Percentiles rank a stretch among this genome's conserved stretches.
These are phyloP conservation scores for Neurospora sp. DNA, from an alignment of 495 filamentous ascomycete genomes.

Conservation along the genomic window DNA sequence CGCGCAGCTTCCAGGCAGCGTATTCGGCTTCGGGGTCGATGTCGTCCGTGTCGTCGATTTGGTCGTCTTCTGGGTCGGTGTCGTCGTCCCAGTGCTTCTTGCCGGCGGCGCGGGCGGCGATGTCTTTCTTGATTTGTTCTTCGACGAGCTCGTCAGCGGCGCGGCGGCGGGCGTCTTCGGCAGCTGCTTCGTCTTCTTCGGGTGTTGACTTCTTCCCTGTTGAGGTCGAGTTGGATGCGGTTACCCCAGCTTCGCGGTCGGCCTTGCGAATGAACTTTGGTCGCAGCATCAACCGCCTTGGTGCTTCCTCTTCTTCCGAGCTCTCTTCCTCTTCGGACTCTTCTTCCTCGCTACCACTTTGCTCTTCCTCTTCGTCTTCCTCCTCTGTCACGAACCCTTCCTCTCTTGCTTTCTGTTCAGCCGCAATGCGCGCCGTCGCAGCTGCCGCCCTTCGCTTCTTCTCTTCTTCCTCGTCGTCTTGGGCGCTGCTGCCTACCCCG, in stretches of 20 bases:
- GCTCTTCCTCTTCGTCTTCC: slow-evolving; percentile 23
- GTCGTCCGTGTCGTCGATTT: slow-evolving; percentile 80
- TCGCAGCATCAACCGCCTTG: slow-evolving; percentile 63
- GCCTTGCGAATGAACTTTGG: slow-evolving; percentile 89
- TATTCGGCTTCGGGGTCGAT: slow-evolving; percentile 82
- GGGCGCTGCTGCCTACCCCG: slow-evolving; percentile 15
- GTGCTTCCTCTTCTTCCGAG: slow-evolving; percentile 53
- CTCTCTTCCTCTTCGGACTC: slow-evolving; percentile 23
- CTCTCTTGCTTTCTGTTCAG: slow-evolving; percentile 46
- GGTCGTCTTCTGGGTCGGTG: slow-evolving; percentile 57
- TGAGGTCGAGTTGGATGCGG: slow-evolving; percentile 4
- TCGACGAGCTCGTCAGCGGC: slow-evolving; percentile 72
- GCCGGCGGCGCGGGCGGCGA: slow-evolving; percentile 61
- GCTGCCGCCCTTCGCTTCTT: slow-evolving; percentile 29
- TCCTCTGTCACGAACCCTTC: slow-evolving; percentile 68
- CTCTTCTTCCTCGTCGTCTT: slow-evolving; percentile 38
- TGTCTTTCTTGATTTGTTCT: slow-evolving; percentile 72
- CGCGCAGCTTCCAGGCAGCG: slow-evolving; percentile 88
- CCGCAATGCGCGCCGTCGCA: slow-evolving; percentile 30
- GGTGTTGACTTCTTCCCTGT: slow-evolving; percentile 2
- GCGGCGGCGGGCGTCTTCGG: slow-evolving; percentile 49
- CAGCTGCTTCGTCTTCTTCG: slow-evolving; percentile 28
- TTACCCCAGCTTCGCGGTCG: slow-evolving; percentile 42
- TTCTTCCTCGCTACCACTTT: slow-evolving; percentile 38
- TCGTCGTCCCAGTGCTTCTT: slow-evolving; percentile 86